Base-by-base conservation (phyloP, 257 asterid species). In the Fraxinus anomala region DNA sequence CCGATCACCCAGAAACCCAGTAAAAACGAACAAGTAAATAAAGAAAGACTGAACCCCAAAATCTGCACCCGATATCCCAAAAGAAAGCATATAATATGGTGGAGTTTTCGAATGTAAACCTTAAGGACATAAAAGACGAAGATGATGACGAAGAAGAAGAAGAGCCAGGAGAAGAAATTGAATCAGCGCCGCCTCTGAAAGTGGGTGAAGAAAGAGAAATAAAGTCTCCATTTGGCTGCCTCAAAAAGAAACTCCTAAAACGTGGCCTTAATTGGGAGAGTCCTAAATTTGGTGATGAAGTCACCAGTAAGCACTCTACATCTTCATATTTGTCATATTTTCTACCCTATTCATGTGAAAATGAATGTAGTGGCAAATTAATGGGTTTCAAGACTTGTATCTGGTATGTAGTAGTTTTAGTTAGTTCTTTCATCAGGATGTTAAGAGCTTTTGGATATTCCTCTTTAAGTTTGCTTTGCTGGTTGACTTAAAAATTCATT, bases 101-200 rank as follows among this genome's bases (percentile, higher is more conserved):
- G 61, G 86, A 87, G 74, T 89, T 89, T 71, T 91, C 94, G 4
- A 77, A 78, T 76, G 88, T 84, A 5, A 89, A 88, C 69, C 82
- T 91, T 7, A 85, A 85, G 47, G 90, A 82, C 24, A 84, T 91
- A 56, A 87, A 85, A 16, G 92, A 87, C 49, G 90, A 74, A 14
- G 86, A 80, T 51, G 87, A 83, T 6, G 67, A 59, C 66, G 88
- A 83, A 39, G 85, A 82, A 1, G 89, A 86, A 36, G 93, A 89
- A 75, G 94, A 88, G 82, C 87, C 88, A 34, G 96, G 96, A 8
- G 96, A 91, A 73, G 94, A 76, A 72, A 88, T 88, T 69, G 94
- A 91, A 81, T 89, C 96, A 70, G 92, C 96, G 42, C 94, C 96
- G 74, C 96, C 96, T 5, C 84, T 88, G 34, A 61, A 82, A 75